phyloP scores from a whole-genome alignment of 2,329 filamentous ascomycete species.

The Iodosphaeria phyllophila region DNA sequence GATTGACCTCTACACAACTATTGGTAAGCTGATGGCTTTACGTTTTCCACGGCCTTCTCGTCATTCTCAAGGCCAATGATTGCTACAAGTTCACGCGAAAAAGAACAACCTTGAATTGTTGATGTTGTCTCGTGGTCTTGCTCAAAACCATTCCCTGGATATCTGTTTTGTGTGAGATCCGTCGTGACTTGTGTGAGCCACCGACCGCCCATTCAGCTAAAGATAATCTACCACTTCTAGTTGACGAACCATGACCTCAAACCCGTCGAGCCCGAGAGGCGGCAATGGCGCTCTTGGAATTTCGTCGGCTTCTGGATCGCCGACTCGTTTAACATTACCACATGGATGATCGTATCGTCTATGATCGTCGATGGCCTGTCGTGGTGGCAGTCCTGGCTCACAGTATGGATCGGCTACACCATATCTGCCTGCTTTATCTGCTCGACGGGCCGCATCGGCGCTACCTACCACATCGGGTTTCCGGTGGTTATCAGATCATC shows the following conservation, averaged over 20 bases:
- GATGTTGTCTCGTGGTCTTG: no score
- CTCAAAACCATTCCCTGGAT: no score
- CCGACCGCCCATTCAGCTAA: background rate
- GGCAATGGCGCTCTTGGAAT: constrained; percentile 76
- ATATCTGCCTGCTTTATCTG: constrained; percentile 62
- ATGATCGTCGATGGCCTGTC: constrained; percentile 64
- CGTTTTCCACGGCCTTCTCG: background rate
- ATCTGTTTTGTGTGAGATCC: background rate
- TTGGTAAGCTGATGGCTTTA: constrained; percentile 33
- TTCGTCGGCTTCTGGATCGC: constrained; percentile 80
- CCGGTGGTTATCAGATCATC: constrained; percentile 61
- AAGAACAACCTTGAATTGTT: no score
- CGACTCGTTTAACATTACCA: constrained; percentile 77
- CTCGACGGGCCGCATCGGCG: constrained; percentile 65
- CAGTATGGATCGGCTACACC: constrained; percentile 71
- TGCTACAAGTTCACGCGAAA: no score
- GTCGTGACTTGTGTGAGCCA: background rate
- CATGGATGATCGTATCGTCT: constrained; percentile 81
- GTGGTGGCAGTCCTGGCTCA: constrained; percentile 88
- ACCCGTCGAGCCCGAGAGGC: constrained; percentile 57
- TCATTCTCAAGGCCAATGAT: background rate
- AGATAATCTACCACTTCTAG: constrained; percentile 14
- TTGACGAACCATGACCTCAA: constrained; percentile 73
- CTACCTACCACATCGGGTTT: constrained; percentile 77
- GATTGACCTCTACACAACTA: constrained; percentile 59